These are phyloP conservation scores for Trichoderma breve DNA, from an alignment of 2,329 filamentous ascomycete genomes.

Conservation along the genomic window DNA sequence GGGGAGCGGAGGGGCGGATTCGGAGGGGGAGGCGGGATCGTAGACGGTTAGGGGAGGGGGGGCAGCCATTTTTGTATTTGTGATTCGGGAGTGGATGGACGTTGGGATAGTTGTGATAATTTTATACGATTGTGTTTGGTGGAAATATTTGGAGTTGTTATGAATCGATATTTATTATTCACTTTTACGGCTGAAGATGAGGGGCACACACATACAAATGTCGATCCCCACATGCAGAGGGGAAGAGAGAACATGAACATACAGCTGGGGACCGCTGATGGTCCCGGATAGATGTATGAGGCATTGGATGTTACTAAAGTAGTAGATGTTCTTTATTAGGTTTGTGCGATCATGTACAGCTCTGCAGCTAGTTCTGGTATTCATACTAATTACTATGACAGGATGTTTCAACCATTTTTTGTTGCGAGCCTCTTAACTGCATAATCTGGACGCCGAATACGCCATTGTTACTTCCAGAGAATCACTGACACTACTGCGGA, in stretches of 20 bases:
- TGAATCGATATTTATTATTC: background rate
- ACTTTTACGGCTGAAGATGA: background rate
- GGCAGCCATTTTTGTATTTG: background rate
- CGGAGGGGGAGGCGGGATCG: conserved; percentile 20
- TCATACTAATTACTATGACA: too few relatives aligned
- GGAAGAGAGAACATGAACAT: too few relatives aligned
- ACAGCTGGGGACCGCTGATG: background rate
- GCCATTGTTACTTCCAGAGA: too few relatives aligned
- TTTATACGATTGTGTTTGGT: background rate
- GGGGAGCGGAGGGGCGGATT: conserved; percentile 19
- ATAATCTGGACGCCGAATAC: too few relatives aligned
- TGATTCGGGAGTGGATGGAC: background rate
- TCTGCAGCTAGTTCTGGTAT: too few relatives aligned
- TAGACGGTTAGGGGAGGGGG: background rate
- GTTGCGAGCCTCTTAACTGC: too few relatives aligned
- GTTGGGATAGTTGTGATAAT: too few relatives aligned
- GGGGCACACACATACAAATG: background rate
- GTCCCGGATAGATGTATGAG: background rate
- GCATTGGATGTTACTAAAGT: too few relatives aligned
- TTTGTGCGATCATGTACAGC: too few relatives aligned
- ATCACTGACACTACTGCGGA: too few relatives aligned
- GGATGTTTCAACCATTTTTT: too few relatives aligned
- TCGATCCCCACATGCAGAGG: background rate
- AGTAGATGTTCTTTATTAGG: too few relatives aligned
- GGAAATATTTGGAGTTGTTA: background rate